These are phyloP conservation scores for Botryotinia globosa DNA, from an alignment of 2,329 filamentous ascomycete species.

Conservation along the genomic window DNA sequence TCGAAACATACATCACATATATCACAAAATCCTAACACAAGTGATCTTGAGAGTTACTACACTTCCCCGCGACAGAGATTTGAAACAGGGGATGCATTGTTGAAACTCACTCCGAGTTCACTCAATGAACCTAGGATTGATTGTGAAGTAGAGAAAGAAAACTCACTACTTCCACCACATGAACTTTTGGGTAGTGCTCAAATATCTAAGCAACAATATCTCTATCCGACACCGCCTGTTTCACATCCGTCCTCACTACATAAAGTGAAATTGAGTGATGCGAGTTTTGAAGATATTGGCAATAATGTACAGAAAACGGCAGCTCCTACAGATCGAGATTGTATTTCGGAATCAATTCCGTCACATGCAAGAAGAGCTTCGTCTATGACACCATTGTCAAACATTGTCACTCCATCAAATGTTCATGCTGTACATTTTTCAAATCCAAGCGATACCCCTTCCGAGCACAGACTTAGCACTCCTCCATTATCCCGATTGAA, in stretches of 20 bases:
- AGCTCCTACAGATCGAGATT: slow-evolving; percentile 42
- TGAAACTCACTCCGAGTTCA: slow-evolving; percentile 33
- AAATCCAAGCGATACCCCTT: slow-evolving; percentile 57
- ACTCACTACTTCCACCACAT: slow-evolving; percentile 27
- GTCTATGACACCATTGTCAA: slow-evolving; percentile 58
- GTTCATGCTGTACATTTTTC: slow-evolving; percentile 68
- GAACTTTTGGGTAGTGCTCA: slow-evolving; percentile 31
- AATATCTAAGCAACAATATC: slow-evolving; percentile 36
- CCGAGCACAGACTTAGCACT: slow-evolving; percentile 48
- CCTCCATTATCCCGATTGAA: slow-evolving; percentile 49
- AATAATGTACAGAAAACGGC: slow-evolving; percentile 40
- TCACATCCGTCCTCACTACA: slow-evolving; percentile 49
- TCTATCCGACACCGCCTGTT: slow-evolving; percentile 58
- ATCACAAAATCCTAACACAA: slow-evolving; percentile 23
- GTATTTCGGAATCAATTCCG: slow-evolving; percentile 45
- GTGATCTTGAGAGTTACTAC: slow-evolving; percentile 27
- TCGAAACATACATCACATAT: slow-evolving; percentile 35
- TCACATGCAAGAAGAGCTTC: slow-evolving; percentile 46
- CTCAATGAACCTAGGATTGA: slow-evolving; percentile 30
- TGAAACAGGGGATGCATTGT: slow-evolving; percentile 28
- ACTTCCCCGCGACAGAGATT: slow-evolving; percentile 29
- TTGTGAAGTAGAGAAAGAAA: slow-evolving; percentile 29
- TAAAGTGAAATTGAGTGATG: slow-evolving; percentile 44
- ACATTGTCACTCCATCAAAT: slow-evolving; percentile 59
- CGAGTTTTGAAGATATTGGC: slow-evolving; percentile 42